Percentiles rank a stretch among this genome's conserved stretches.
Conservation (phyloP, 2,329 filamentous ascomycete species). For the Dothidotthia symphoricarpi region DNA sequence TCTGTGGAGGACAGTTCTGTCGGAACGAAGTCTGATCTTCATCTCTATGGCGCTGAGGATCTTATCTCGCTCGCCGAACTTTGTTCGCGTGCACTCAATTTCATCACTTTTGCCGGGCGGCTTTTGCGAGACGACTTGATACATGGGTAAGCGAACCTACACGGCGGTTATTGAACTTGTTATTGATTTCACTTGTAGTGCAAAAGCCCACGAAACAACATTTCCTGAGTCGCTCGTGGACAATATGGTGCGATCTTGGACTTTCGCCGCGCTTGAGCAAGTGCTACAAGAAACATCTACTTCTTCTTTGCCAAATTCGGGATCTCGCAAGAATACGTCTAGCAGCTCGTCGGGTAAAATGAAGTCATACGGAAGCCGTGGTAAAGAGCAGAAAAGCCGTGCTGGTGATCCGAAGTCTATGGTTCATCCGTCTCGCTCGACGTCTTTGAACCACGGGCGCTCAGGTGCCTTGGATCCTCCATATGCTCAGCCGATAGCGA, state of each 20-base stretch:
- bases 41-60: conserved; percentile 65
- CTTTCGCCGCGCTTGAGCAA: conserved; percentile 72
- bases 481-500: conserved; percentile 29
- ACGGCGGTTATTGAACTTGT: too few species aligned
- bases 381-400: conserved; percentile 59
- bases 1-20: conserved; percentile 35
- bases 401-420: conserved; percentile 69
- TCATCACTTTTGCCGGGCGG: conserved; percentile 76
- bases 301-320: conserved; percentile 63
- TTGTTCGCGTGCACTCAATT: conserved; percentile 76
- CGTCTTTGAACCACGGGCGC: conserved; percentile 54
- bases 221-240: conserved; percentile 59
- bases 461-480: conserved; percentile 31
- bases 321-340: conserved; percentile 18
- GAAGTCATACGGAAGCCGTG: conserved; percentile 51
- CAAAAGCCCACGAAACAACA: conserved; percentile 25
- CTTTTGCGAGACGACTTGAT: conserved; percentile 77
- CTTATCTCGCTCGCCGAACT: conserved; percentile 80
- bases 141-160: conserved; percentile 51
- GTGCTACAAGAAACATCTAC: conserved; percentile 73
- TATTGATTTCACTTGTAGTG: conserved; percentile 28
- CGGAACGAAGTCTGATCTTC: conserved; percentile 22
- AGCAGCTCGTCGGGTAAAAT: conserved; percentile 44
- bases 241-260: conserved; percentile 74
- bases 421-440: conserved; percentile 65